phyloP scores from a whole-genome alignment of 2,329 filamentous ascomycete genomes.

The Lecanoromycetidae sp. region DNA sequence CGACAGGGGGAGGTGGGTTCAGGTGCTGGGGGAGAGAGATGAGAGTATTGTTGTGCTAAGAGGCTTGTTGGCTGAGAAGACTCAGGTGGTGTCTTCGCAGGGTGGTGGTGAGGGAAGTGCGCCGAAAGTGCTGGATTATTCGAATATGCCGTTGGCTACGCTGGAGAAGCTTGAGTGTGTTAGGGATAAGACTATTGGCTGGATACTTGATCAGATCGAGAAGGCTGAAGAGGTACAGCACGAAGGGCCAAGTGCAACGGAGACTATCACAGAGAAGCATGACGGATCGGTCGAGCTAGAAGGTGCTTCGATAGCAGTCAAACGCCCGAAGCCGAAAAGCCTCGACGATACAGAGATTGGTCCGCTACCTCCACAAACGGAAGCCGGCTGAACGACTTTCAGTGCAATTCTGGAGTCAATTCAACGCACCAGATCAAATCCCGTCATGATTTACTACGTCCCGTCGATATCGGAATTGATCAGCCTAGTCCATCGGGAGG shows the following conservation, averaged over 20 bases:
- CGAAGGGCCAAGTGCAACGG: not conserved
- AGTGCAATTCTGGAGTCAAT: too few species aligned
- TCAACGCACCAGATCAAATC: too few species aligned
- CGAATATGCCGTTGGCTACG: slow-evolving; percentile 25
- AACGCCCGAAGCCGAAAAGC: too few species aligned
- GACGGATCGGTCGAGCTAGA: too few species aligned
- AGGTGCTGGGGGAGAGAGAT: slow-evolving; percentile 36
- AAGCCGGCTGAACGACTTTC: too few species aligned
- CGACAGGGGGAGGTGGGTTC: slow-evolving; percentile 28
- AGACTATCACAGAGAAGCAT: too few species aligned
- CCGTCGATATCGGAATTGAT: too few species aligned
- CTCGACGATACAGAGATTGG: too few species aligned
- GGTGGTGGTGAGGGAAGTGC: slow-evolving; percentile 22
- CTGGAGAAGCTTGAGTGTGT: slow-evolving; percentile 40
- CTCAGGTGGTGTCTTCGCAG: slow-evolving; percentile 20
- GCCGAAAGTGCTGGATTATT: slow-evolving; percentile 30
- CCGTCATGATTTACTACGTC: too few species aligned
- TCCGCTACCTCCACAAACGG: too few species aligned
- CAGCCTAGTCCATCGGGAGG: too few species aligned
- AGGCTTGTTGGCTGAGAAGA: slow-evolving; percentile 34
- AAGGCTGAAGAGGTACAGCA: slow-evolving; percentile 30
- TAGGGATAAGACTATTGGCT: slow-evolving; percentile 41
- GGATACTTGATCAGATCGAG: slow-evolving; percentile 42
- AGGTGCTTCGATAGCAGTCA: too few species aligned
- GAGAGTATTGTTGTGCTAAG: slow-evolving; percentile 37